Percentiles rank a stretch among this genome's conserved stretches.
These are phyloP conservation scores for Apiotrichum sp. DNA, from an alignment of 1,284 basidiomycete genomes.

Conservation along the genomic window DNA sequence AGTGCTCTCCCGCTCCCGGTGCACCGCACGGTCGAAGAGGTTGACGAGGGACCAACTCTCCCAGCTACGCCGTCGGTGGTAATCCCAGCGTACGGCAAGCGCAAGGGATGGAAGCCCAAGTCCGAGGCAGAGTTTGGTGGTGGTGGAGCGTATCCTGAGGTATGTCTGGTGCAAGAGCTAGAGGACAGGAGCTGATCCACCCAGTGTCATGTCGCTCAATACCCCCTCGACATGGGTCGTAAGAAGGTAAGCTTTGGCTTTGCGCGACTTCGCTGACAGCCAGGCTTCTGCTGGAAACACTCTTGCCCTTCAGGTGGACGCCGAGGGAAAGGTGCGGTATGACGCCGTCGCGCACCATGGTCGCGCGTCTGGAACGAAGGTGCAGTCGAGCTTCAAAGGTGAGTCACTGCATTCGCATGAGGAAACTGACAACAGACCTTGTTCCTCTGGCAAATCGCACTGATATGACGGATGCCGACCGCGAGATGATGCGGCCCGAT, in stretches of 20 bases:
- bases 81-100: conserved; percentile 62
- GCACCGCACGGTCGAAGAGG: conserved; percentile 30
- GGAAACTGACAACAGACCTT: conserved; percentile 56
- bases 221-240: conserved; percentile 88
- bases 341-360: conserved; percentile 96
- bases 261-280: not conserved
- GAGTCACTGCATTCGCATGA: conserved; percentile 9
- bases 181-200: no score
- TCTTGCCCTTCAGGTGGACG: conserved; percentile 91
- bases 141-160: conserved; percentile 90
- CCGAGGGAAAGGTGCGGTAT: conserved; percentile 92
- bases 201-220: conserved; percentile 88
- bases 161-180: conserved; percentile 14
- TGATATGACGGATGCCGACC: conserved; percentile 70
- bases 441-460: conserved; percentile 86
- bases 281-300: conserved; percentile 85
- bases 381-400: conserved; percentile 90
- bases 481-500: conserved; percentile 80
- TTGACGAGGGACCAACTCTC: conserved; percentile 25
- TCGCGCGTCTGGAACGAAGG: conserved; percentile 71
- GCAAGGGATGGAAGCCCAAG: conserved; percentile 79
- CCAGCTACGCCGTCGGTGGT: conserved; percentile 15
- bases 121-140: conserved; percentile 79
- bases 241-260: conserved; percentile 58
- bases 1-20: conserved; percentile 41